Conservation (phyloP, 2,329 filamentous ascomycete genomes). For the Beauveria pseudobassiana region DNA sequence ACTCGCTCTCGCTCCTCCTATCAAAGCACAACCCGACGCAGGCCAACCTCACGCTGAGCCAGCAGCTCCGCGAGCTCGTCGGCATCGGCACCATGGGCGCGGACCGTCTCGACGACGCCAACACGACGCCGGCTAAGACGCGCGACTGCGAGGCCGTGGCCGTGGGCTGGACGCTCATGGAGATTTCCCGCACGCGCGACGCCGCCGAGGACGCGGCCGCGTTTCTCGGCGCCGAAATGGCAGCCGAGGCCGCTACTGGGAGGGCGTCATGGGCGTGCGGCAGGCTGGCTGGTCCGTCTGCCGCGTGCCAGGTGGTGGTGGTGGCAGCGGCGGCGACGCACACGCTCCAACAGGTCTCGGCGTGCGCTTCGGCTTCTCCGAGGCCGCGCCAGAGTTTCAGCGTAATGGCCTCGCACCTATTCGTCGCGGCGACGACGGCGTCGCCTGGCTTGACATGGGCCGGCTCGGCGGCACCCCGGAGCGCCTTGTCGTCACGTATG, state of each 20-base stretch:
- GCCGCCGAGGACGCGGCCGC: constrained; percentile 64
- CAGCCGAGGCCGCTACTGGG: constrained; percentile 81
- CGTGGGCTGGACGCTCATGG: constrained; percentile 70
- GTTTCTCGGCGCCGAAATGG: constrained; percentile 68
- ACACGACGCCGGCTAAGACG: constrained; percentile 45
- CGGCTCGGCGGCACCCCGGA: constrained; percentile 43
- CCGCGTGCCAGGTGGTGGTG: constrained; percentile 53
- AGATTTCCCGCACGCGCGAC: constrained; percentile 66
- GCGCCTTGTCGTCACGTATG: constrained; percentile 61
- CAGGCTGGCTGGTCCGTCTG: constrained; percentile 83
- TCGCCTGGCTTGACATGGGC: constrained; percentile 63
- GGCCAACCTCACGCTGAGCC: constrained; percentile 63
- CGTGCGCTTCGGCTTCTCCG: constrained; percentile 83
- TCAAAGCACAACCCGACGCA: constrained; percentile 72
- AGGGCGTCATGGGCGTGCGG: constrained; percentile 72
- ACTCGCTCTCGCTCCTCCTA: constrained; percentile 75
- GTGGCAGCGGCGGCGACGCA: constrained; percentile 37
- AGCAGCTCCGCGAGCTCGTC: constrained; percentile 59
- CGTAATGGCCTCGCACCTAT: constrained; percentile 75
- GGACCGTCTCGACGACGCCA: constrained; percentile 56
- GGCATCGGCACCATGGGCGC: constrained; percentile 68
- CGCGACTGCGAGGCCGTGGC: constrained; percentile 50
- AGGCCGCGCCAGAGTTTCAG: constrained; percentile 55
- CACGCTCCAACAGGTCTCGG: constrained; percentile 41
- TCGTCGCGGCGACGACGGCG: constrained; percentile 65